Percentiles rank a stretch among this genome's conserved stretches.
These are phyloP conservation scores for Centella asiatica DNA, from an alignment of 129 eudicot genomes.

Conservation along the genomic window DNA sequence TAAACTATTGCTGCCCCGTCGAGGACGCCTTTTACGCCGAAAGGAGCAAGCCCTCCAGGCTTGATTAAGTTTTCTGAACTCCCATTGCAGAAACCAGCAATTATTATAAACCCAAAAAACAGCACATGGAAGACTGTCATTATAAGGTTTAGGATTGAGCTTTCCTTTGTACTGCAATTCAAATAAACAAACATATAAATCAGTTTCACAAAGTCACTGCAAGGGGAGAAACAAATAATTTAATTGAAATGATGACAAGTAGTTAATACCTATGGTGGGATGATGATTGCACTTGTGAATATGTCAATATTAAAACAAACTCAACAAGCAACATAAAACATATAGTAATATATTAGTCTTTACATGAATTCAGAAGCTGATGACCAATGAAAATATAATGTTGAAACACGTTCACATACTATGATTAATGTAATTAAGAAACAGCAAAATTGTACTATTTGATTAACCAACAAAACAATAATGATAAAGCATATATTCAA, in stretches of 20 bases:
- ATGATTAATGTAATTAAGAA: neutral
- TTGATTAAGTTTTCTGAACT: constrained; percentile 46
- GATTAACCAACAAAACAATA: neutral
- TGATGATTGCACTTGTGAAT: neutral
- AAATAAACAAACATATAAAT: neutral
- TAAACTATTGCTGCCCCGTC: constrained; percentile 80
- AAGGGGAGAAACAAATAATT: constrained; percentile 25
- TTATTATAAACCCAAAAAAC: constrained; percentile 61
- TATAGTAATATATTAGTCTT: neutral
- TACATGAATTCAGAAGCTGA: neutral
- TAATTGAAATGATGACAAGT: neutral
- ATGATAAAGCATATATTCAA: neutral
- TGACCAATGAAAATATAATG: neutral
- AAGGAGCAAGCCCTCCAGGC: constrained; percentile 60
- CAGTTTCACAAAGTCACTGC: constrained; percentile 37
- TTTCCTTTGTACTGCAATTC: constrained; percentile 72
- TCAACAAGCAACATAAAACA: no score
- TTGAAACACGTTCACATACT: neutral
- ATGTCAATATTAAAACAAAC: no score
- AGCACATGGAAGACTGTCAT: constrained; percentile 65
- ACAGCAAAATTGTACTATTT: neutral
- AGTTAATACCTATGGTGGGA: neutral
- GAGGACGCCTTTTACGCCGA: constrained; percentile 51
- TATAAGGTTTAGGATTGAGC: constrained; percentile 61
- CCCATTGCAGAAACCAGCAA: constrained; percentile 61